Evolutionary conservation across 768 basidiomycete species (phyloP), one percentile per base, ranked within the genome.

Genomic region (Auriscalpium microsporum): DNA sequence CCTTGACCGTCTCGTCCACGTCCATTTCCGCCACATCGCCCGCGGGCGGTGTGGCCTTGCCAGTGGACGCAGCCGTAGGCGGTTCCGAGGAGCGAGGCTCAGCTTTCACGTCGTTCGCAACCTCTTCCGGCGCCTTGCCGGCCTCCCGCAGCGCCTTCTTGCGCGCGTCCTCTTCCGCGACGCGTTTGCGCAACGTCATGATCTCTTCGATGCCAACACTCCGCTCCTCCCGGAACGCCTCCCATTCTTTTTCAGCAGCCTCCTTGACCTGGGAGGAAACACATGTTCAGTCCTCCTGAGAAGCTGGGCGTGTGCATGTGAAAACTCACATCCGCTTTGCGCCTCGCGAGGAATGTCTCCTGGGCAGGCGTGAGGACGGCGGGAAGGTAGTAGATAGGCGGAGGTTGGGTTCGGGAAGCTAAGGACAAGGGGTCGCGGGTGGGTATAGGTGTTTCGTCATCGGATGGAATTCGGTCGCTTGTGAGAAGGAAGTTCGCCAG

Each of bases 341-440:
- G 75, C 52, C 73, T 75, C 48, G 68, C 66, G 10, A 91, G 63
- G 61, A 89, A 89, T 4, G 77, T 72, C 67, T 86, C 85, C 70
- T 92, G 89, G 16, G 78, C 75, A 19, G 85, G 76, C 0, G 80
- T 79, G 19, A 91, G 76, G 54, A 84, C 70, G 36, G 78, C 80
- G 35, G 89, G 89, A 48, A 89, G 79, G 62, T 89, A 92, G 63
- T 84, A 90, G 14, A 91, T 62, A 4, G 88, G 86, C 19, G 88
- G 84, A 8, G 86, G 88, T 57, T 90, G 86, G 38, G 83, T 73
- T 53, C 86, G 77, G 33, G 79, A 77, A 1, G 78, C 75, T 10
- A 74, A 73, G 7, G 75, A 71, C 45, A 84, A 74, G 13, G 67
- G 71, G 48, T 71, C 68, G 21, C 65, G 54, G 6, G 67, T 61